Percentiles rank a stretch among this genome's conserved stretches.
Evolutionary conservation across 2,329 filamentous ascomycete species (phyloP).

Genomic region (Stachybotrys chartarum): DNA sequence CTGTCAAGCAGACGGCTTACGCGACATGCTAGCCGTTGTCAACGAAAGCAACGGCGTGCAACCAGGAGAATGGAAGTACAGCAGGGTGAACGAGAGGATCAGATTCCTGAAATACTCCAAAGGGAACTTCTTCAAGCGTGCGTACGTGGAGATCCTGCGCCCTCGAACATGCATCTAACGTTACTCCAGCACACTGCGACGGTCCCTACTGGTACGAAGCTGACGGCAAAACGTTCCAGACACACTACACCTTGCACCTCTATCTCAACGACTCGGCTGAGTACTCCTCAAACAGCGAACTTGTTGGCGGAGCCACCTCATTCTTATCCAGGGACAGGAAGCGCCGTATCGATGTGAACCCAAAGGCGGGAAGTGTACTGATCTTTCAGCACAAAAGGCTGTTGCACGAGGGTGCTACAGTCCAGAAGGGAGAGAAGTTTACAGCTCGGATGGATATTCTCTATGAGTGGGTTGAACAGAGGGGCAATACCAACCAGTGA

Average conservation of each 20-base stretch:
- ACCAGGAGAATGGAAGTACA: constrained; percentile 31
- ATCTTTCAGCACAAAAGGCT: constrained; percentile 51
- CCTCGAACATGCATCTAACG: neutral
- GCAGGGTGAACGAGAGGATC: constrained; percentile 62
- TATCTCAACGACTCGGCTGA: constrained; percentile 28
- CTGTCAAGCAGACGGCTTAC: constrained; percentile 30
- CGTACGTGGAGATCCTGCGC: constrained; percentile 6
- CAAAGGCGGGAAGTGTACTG: constrained; percentile 49
- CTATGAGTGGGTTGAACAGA: constrained; percentile 28
- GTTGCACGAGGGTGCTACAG: constrained; percentile 46
- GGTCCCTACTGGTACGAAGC: constrained; percentile 49
- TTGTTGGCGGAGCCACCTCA: constrained; percentile 47
- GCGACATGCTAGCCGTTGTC: constrained; percentile 29
- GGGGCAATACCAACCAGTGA: neutral
- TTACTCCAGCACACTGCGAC: constrained; percentile 55
- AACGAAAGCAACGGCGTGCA: constrained; percentile 12
- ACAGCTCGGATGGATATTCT: constrained; percentile 50
- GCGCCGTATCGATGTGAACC: constrained; percentile 43
- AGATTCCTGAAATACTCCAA: constrained; percentile 66
- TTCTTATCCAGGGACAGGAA: constrained; percentile 39
- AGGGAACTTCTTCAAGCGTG: constrained; percentile 64
- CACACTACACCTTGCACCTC: constrained; percentile 49
- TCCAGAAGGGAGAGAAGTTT: constrained; percentile 45
- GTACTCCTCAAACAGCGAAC: constrained; percentile 12
- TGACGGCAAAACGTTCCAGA: constrained; percentile 35